These are phyloP conservation scores for Trichomonas tenax DNA, from an alignment of 208 protist genomes.

Conservation along the genomic window DNA sequence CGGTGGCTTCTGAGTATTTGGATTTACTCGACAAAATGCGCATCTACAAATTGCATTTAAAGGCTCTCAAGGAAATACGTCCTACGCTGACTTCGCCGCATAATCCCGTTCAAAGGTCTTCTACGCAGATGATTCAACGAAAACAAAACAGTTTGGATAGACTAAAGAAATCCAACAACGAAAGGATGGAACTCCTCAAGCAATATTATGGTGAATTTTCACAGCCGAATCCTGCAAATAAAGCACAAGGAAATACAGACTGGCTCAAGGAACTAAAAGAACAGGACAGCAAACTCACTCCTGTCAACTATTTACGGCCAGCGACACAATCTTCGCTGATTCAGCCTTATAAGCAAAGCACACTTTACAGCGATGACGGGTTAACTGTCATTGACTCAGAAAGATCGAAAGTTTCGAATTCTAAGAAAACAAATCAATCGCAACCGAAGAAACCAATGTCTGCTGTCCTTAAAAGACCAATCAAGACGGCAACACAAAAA, in stretches of 20 bases:
- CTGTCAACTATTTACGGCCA: neutral
- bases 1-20: neutral
- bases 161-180: neutral
- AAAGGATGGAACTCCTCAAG: neutral
- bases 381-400: neutral
- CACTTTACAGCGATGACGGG: neutral
- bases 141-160: neutral
- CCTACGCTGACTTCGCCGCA: neutral
- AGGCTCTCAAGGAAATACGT: neutral
- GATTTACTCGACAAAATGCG: neutral
- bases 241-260: neutral
- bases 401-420: neutral
- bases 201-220: neutral
- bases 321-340: neutral
- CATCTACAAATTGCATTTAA: neutral
- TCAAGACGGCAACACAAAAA: neutral
- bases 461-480: neutral
- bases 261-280: neutral
- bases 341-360: neutral
- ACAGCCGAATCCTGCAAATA: neutral
- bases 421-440: neutral
- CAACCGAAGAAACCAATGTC: neutral
- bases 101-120: neutral
- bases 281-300: neutral
- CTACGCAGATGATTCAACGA: neutral